Evolutionary conservation across 2,329 filamentous ascomycete species (phyloP).

Genomic region (Clonostachys solani): DNA sequence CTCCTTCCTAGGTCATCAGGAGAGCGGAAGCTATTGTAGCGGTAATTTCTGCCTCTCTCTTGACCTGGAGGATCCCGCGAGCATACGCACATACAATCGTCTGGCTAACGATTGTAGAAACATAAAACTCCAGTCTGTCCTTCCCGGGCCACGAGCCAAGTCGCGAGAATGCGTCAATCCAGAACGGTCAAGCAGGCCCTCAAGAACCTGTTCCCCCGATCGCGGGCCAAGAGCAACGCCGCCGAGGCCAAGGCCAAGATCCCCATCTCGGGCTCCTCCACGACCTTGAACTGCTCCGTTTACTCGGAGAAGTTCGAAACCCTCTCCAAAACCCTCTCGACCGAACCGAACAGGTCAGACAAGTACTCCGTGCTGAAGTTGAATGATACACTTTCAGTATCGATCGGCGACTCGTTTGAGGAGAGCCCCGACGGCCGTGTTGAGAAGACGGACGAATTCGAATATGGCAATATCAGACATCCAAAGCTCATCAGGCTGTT

Average conservation of each 20-base stretch:
- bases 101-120: too few species aligned
- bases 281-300: slow-evolving; percentile 1
- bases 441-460: slow-evolving; percentile 3
- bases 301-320: slow-evolving; percentile 3
- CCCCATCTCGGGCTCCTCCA: background rate
- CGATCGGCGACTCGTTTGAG: slow-evolving; percentile 10
- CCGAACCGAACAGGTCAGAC: background rate
- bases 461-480: slow-evolving; percentile 5
- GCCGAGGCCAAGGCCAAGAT: background rate
- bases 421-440: slow-evolving; percentile 5
- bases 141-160: background rate
- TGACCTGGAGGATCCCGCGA: too few species aligned
- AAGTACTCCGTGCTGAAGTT: slow-evolving; percentile 8
- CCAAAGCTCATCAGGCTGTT: slow-evolving; percentile 9
- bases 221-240: background rate
- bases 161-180: background rate
- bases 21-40: too few species aligned
- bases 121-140: too few species aligned
- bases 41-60: too few species aligned
- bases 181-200: background rate
- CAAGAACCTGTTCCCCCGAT: background rate
- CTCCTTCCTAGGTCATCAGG: background rate
- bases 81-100: too few species aligned
- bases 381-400: slow-evolving; percentile 6
- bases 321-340: background rate